Percentiles rank a stretch among this genome's conserved stretches.
Evolutionary conservation across 2,329 filamentous ascomycete genomes (phyloP).

Genomic region (Pleoardoris graminearum): DNA sequence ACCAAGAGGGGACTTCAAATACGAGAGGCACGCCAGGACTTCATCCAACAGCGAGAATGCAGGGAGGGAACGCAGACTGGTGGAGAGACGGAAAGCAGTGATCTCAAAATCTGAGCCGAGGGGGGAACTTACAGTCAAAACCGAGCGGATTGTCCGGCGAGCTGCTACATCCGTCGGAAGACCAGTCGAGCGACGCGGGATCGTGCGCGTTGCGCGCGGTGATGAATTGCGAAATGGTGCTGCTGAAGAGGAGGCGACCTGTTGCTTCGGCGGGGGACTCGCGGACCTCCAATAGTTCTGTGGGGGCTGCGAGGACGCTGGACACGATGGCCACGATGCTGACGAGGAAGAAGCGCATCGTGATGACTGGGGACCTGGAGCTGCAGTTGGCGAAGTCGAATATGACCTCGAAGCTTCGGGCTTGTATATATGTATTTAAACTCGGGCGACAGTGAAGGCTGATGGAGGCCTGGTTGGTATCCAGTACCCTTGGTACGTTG

Average conservation of each 20-base stretch:
- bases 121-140: no score
- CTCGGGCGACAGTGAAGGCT: not conserved
- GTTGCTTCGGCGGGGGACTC: conserved; percentile 38
- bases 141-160: conserved; percentile 40
- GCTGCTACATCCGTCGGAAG: conserved; percentile 41
- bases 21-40: no score
- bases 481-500: not conserved
- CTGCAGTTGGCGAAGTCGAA: not conserved
- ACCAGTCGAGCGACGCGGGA: conserved; percentile 47
- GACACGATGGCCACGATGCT: conserved; percentile 13
- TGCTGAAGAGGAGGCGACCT: conserved; percentile 54
- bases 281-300: conserved; percentile 4
- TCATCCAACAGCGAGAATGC: no score
- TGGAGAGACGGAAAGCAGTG: no score
- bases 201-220: conserved; percentile 45
- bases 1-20: no score
- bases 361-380: not conserved
- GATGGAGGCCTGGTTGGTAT: conserved; percentile 6
- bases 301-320: conserved; percentile 10
- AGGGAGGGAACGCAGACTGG: no score
- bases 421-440: not conserved
- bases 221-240: conserved; percentile 50
- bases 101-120: no score
- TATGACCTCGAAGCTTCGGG: not conserved
- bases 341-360: conserved; percentile 7